Percentiles rank a stretch among this genome's conserved stretches.
phyloP scores from a whole-genome alignment of 2,329 filamentous ascomycete genomes.

The Cytospora schulzeri region DNA sequence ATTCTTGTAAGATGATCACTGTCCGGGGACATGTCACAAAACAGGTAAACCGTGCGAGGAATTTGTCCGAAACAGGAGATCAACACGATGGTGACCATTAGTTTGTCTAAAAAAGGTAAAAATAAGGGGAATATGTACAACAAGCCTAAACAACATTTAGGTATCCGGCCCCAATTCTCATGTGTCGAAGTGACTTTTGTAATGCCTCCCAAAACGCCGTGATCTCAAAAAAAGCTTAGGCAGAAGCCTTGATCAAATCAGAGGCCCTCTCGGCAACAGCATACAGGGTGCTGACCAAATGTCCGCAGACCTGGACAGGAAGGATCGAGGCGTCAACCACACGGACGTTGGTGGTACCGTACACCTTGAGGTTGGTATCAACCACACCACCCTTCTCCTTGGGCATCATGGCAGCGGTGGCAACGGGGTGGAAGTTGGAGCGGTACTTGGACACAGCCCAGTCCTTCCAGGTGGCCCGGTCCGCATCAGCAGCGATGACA shows the following conservation, averaged over 20 bases:
- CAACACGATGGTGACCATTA: neutral
- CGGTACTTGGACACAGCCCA: constrained; percentile 32
- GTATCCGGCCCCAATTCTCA: neutral
- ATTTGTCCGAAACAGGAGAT: neutral
- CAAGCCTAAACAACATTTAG: neutral
- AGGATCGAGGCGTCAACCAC: constrained; percentile 47
- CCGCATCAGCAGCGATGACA: constrained; percentile 12
- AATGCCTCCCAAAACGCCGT: neutral
- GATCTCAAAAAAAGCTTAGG: neutral
- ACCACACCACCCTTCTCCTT: constrained; percentile 44
- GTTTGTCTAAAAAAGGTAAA: neutral
- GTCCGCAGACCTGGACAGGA: constrained; percentile 40
- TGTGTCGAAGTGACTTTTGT: neutral
- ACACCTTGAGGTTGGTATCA: constrained; percentile 42
- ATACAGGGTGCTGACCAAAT: constrained; percentile 50
- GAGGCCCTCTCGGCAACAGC: constrained; percentile 48
- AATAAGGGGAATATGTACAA: neutral
- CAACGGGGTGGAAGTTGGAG: constrained; percentile 41
- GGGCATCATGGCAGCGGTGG: constrained; percentile 45
- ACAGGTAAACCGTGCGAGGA: no score
- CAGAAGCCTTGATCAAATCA: constrained; percentile 24
- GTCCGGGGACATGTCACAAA: no score
- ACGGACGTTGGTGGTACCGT: constrained; percentile 45
- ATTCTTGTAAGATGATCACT: no score
- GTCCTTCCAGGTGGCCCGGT: constrained; percentile 2